Evolutionary conservation across 2,329 filamentous ascomycete genomes (phyloP), one percentile per base, ranked within the genome.

Genomic region (Penicillium sp.): DNA sequence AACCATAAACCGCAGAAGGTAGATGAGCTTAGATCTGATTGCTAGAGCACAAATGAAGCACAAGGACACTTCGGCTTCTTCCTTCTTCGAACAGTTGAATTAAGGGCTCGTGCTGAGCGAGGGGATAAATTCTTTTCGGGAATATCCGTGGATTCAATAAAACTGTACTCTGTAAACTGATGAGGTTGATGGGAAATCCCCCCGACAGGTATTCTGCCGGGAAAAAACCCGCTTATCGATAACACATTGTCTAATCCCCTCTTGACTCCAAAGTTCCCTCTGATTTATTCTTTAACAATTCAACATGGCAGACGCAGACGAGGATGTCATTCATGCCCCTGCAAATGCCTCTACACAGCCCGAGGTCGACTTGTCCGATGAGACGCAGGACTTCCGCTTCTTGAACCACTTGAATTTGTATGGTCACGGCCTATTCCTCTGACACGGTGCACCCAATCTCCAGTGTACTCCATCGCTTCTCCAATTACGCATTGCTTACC

Each of bases 371-470:
- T 80, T 86, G 50, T 87, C 87, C 39, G 92, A 96, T 65, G 89
- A 92, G 71, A 84, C 87, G 2, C 91, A 92, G 67, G 93, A 97
- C 75, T 97, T 93, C 72, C 87, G 89, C 60, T 87, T 92, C 59
- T 86, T 88, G 39, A 78, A 77, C 58, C 77, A 78, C 56, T 70
- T 86, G 60, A 80, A 78, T 72, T 80, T 78, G 73, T 80, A 66
- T 58, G 69, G 66, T 4, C 32, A 7, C 45, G 45, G 42, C 39
- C 31, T 15, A 16, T 31, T 40, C 18, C 44, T 46, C 8, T 16
- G 25, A 18, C 46, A 21, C 15, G 21, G 40, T 35, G 35, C 47
- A 23, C 40, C 5, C 18, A 46, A 32, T 16, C 18, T 18, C 37
- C 18, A 27, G n/a, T 47, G 25, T 29, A 25, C 37, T 56, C 13